Evolutionary conservation across 177 flowering plant species (phyloP), one percentile per base, ranked within the genome.

Genomic region (Tripterygium wilfordii): DNA sequence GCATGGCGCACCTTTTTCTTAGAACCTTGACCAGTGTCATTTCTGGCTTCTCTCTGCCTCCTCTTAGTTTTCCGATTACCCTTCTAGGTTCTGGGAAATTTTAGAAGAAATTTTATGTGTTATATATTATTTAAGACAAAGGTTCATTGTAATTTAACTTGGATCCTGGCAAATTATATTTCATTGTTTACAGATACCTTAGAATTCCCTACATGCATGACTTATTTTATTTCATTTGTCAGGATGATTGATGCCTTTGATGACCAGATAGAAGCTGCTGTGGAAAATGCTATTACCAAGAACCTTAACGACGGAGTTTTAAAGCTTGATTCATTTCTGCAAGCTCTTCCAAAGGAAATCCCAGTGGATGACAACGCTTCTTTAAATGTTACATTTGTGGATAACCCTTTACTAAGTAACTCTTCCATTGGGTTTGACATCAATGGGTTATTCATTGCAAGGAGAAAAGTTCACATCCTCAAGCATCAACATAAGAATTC

Each of bases 221-320:
- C n/a, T 23, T 44, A 13, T 55, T 47, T 20, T 10, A 32, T 52
- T 19, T 52, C 38, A n/a, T 56, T 58, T 58, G 41, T 33, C 67
- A 91, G 98, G 75, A 60, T 88, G 66, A 56, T 85, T 22, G 71
- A 91, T 80, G 90, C 95, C 28, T 91, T 91, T 67, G 71, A 72
- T 67, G 92, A 38, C 7, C 69, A 80, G 64, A 88, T 91, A 55
- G 63, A 48, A 6, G 69, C 96, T 51, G 75, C 88, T 14, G 90
- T 88, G 50, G 95, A 88, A 68, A 75, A 45, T 62, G 72, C 90
- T 36, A 67, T 91, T 18, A 57, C 75, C 36, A 68, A 80, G 58
- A 83, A 85, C 38, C 68, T 85, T 52, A 51, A 49, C 66, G 88
- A 85, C 48, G 90, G 82, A 42, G 61, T 79, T 58, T 10, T 48